Evolutionary conservation across 1,139 yeast genomes (phyloP), one percentile per base, ranked within the genome.

Genomic region (Yamadazyma atlantica): DNA sequence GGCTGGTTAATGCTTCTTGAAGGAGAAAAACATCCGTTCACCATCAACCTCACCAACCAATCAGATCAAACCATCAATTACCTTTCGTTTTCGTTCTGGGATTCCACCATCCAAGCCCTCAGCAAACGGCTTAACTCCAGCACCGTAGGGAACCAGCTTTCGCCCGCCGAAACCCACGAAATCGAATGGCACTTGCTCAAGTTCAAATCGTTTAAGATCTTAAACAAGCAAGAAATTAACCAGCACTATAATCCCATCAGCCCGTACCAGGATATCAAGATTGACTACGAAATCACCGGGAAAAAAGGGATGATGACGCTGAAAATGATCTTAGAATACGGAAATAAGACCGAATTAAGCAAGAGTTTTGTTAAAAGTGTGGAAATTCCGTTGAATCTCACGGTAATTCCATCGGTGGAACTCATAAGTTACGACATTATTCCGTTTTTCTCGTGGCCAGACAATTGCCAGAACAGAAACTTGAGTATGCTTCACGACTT

Each of bases 1-100:
- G 80, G 81, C 2, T 82, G 87, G 80, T 53, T 83, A 3, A 82
- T 86, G 88, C 58, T 87, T n/a, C 59, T 87, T 16, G 95, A 87
- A 53, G 96, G 96, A 4, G 95, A 88, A 48, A 64, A 66, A 35
- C 69, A 69, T 37, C 51, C 59, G 3, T 78, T 85, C 40, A 61
- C 72, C 0, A 60, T 86, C 3, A 58, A 64, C 1, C 60, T 87
- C 34, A 71, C 75, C 31, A 87, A 87, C 53, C 69, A 73, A 21
- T 80, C 89, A 0, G 55, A 60, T 11, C 78, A 80, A 10, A 53
- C 69, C 1, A 78, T 83, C 32, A 80, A 82, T 43, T 71, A 76
- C 42, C 53, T 82, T 22, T 68, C 80, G 6, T 81, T 85, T 46
- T 75, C 82, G 8, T 82, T 82, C 48, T 69, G 79, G 65, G 96